Conservation (phyloP, 306 rosid genomes). For the Sicyos baderoa region DNA sequence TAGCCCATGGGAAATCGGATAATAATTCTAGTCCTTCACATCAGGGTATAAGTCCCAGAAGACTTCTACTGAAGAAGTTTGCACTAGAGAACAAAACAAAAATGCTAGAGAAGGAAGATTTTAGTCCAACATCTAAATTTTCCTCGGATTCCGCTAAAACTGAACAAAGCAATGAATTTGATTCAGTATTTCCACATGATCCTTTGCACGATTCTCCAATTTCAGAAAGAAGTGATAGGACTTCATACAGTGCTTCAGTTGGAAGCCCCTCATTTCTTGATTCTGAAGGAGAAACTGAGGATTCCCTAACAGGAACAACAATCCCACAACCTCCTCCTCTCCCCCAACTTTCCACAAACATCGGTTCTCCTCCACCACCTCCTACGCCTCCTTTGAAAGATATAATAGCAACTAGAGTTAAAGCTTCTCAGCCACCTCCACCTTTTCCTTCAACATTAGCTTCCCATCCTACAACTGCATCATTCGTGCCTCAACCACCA, state of each 20-base stretch:
- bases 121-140: constrained; percentile 31
- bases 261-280: constrained; percentile 11
- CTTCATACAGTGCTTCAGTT: constrained; percentile 13
- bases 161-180: background rate
- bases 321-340: constrained; percentile 31
- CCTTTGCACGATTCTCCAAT: constrained; percentile 9
- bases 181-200: background rate
- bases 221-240: constrained; percentile 11
- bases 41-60: constrained; percentile 35
- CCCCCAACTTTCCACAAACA: constrained; percentile 15
- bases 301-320: constrained; percentile 37
- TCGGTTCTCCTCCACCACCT: constrained; percentile 25
- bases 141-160: constrained; percentile 22
- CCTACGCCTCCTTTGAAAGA: constrained; percentile 33
- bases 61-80: constrained; percentile 23
- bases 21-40: constrained; percentile 26
- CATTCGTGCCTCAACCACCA: no score
- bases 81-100: constrained; percentile 23
- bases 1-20: constrained; percentile 39
- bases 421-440: constrained; percentile 33
- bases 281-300: constrained; percentile 13
- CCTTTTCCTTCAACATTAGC: background rate
- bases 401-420: constrained; percentile 17
- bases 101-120: constrained; percentile 20
- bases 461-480: no score